Base-by-base conservation (phyloP, 2,329 filamentous ascomycete genomes). In the Talaromyces sp. region DNA sequence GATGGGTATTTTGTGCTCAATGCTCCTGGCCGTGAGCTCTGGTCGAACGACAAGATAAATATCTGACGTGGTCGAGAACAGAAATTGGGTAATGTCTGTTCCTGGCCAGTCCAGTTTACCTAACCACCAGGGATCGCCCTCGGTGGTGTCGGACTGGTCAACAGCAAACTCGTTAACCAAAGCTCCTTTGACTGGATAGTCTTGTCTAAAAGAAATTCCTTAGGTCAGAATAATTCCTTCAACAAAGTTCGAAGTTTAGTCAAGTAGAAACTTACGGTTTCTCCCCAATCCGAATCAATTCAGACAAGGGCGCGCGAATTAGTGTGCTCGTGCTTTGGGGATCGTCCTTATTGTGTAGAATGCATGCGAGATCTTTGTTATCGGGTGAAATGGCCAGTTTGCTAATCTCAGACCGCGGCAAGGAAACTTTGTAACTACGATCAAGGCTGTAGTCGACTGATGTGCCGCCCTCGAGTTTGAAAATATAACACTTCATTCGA, bases 341-440 rank as follows among this genome's bases (percentile, higher is more conserved):
- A 14, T 64, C 64, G 11, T 65, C 62, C 52, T 61, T 58, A 32
- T 67, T 58, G 8, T 65, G 58, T 53, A 71, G 38, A 38, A 69
- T 56, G 52, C 64, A 70, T n/a, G 63, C 65, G 4, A 71, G 55
- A 14, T 43, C 55, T 31, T 58, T 61, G 27, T 51, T 61, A 19
- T 61, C 56, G 6, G 56, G 55, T 0, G 59, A 61, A 17, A 61
- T 61, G 19, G 59, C 59, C 13, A 61, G 51, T 55, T 43, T 53
- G 38, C 51, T 55, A 8, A 61, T 58, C 31, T 58, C 59, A 10
- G 55, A 51, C 13, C 50, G 21, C 5, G 17, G 50, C 4, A 61
- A 52, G 19, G 29, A 51, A 17, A 55, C 58, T 11, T 46, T 56
- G 9, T 61, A 58, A 17, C 49, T 46, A 9, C 29, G 31, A 4